Conservation (phyloP, 306 rosid species). For the Bauhinia variegata region DNA sequence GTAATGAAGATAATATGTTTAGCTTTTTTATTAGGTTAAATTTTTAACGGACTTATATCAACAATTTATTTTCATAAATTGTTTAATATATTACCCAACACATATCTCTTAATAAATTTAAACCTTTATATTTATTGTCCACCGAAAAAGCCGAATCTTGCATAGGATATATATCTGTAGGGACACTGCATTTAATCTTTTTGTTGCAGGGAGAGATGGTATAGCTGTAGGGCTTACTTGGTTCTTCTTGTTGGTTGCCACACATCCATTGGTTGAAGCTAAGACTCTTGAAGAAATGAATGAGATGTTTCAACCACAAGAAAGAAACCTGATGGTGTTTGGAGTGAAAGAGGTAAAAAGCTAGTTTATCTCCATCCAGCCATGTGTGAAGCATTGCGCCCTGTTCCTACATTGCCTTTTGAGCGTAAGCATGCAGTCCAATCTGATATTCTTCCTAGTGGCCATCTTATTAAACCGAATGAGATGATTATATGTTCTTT, state of each 20-base stretch:
- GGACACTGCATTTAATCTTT: no score
- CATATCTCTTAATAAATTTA: no score
- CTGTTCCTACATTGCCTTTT: conserved; percentile 38
- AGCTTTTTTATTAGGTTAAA: no score
- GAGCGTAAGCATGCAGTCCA: conserved; percentile 8
- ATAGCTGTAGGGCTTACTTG: conserved; percentile 31
- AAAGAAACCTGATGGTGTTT: not conserved
- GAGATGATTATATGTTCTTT: conserved; percentile 1
- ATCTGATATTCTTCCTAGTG: conserved; percentile 42
- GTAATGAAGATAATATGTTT: no score
- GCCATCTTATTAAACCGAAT: conserved; percentile 26
- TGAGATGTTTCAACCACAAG: not conserved
- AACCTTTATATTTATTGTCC: no score
- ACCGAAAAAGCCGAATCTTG: no score
- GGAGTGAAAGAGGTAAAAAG: conserved; percentile 8
- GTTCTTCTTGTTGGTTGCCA: conserved; percentile 34
- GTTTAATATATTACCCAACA: no score
- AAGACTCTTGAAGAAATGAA: conserved; percentile 37
- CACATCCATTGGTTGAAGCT: conserved; percentile 27
- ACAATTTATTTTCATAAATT: no score
- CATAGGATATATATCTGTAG: no score
- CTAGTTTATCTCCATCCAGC: conserved; percentile 43
- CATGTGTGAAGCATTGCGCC: conserved; percentile 39
- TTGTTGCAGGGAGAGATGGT: conserved; percentile 36
- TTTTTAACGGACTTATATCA: no score